Evolutionary conservation across 2,329 filamentous ascomycete genomes (phyloP).

Genomic region (Ascochyta lentis): DNA sequence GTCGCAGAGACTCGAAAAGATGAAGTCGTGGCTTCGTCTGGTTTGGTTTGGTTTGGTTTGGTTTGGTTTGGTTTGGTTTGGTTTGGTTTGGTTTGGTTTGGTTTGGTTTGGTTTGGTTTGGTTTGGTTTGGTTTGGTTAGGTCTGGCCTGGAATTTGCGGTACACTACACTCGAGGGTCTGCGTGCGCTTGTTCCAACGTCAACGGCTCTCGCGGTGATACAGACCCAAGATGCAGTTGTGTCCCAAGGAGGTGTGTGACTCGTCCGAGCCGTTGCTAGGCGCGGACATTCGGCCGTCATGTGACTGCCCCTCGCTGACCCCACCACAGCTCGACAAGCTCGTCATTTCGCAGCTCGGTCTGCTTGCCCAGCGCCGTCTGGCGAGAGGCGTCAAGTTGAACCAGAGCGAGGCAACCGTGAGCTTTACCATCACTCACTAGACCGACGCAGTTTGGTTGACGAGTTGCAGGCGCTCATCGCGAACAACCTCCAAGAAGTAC

Average conservation of each 20-base stretch:
- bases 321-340: slow-evolving; percentile 86
- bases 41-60: too few species aligned
- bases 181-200: slow-evolving; percentile 5
- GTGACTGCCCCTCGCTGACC: slow-evolving; percentile 30
- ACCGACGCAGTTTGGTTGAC: not conserved
- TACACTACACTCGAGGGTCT: not conserved
- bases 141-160: not conserved
- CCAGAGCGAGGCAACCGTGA: slow-evolving; percentile 83
- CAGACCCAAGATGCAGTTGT: slow-evolving; percentile 43
- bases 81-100: not conserved
- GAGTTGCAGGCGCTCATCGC: slow-evolving; percentile 74
- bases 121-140: slow-evolving; percentile 7
- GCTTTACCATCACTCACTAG: slow-evolving; percentile 5
- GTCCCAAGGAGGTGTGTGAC: slow-evolving; percentile 46
- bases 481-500: slow-evolving; percentile 84
- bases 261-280: not conserved
- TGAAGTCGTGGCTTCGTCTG: not conserved
- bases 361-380: slow-evolving; percentile 84
- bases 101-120: not conserved
- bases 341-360: slow-evolving; percentile 85
- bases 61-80: slow-evolving; percentile 2
- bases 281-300: not conserved
- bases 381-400: slow-evolving; percentile 89
- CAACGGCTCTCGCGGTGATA: not conserved
- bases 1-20: not conserved